Conservation (phyloP, 2,329 filamentous ascomycete species). For the Apiospora saccharicola region DNA sequence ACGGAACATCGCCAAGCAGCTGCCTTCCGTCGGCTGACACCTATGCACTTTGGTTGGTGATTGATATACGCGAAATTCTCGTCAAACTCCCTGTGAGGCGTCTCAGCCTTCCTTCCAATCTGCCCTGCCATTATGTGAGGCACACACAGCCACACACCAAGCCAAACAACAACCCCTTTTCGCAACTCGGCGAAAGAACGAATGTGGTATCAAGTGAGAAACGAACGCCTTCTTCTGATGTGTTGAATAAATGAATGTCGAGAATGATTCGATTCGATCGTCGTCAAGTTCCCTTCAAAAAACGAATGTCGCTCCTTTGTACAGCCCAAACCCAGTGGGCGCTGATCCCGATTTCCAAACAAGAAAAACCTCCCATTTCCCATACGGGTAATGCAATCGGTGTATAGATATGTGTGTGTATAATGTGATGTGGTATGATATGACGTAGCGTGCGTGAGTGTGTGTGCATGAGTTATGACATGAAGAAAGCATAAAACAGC, state of each 20-base stretch:
- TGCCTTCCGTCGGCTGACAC: neutral
- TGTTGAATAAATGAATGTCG: slow-evolving; percentile 9
- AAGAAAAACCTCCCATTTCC: neutral
- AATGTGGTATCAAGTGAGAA: slow-evolving; percentile 11
- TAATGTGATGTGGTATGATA: slow-evolving; percentile 16
- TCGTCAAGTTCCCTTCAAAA: neutral
- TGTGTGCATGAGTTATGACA: neutral
- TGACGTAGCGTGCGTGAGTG: slow-evolving; percentile 22
- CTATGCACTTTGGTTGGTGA: neutral
- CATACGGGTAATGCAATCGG: slow-evolving; percentile 20
- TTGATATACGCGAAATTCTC: neutral
- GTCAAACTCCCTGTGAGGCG: neutral
- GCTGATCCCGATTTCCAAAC: neutral
- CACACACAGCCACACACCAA: neutral
- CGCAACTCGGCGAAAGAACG: slow-evolving; percentile 7
- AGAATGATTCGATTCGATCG: neutral
- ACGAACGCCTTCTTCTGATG: neutral
- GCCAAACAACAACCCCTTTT: neutral
- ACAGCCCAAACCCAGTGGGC: slow-evolving; percentile 5
- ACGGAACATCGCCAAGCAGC: neutral
- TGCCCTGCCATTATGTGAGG: neutral
- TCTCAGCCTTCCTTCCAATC: neutral
- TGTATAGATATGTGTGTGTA: slow-evolving; percentile 29
- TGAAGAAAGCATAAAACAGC: neutral
- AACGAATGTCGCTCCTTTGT: slow-evolving; percentile 7